Evolutionary conservation across 768 basidiomycete genomes (phyloP).

Genomic region (Leccinum rimulosum): DNA sequence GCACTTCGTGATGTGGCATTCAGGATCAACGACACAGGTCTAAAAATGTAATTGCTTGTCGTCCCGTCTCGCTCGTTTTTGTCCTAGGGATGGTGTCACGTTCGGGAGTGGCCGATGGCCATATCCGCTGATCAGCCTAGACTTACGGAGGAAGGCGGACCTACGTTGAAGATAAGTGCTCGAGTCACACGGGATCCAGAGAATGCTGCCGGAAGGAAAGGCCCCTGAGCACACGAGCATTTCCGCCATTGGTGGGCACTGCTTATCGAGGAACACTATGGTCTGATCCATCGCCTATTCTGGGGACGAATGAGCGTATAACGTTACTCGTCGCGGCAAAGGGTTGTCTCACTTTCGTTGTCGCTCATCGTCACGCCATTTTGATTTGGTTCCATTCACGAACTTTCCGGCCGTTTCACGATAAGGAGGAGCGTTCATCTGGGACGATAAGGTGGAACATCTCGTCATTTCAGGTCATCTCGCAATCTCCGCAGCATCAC

Average conservation of each 20-base stretch:
- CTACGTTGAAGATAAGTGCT: conserved; percentile 7
- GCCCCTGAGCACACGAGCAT: conserved; percentile 9
- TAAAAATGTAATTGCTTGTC: not conserved
- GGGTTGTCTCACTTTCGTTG: conserved; percentile 1
- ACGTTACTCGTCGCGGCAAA: not conserved
- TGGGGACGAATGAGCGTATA: not conserved
- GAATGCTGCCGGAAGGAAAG: conserved; percentile 17
- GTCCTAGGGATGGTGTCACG: not conserved
- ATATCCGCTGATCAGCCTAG: conserved; percentile 16
- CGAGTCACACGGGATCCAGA: conserved; percentile 8
- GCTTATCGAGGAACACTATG: conserved; percentile 6
- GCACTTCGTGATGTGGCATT: not conserved
- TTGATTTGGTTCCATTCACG: not conserved
- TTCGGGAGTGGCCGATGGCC: conserved; percentile 14
- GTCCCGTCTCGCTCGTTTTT: not conserved
- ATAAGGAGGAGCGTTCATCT: conserved; percentile 24
- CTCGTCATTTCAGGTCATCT: conserved; percentile 2
- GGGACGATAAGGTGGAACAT: conserved; percentile 18
- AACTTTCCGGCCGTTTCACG: conserved; percentile 1
- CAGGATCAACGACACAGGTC: not conserved
- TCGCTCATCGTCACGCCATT: not conserved
- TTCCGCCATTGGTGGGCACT: conserved; percentile 27
- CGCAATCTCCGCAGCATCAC: conserved; percentile 16
- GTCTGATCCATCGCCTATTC: conserved; percentile 3
- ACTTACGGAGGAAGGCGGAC: not conserved